Evolutionary conservation across 1,139 yeast genomes (phyloP).

Genomic region (Suhomyces kunorum): DNA sequence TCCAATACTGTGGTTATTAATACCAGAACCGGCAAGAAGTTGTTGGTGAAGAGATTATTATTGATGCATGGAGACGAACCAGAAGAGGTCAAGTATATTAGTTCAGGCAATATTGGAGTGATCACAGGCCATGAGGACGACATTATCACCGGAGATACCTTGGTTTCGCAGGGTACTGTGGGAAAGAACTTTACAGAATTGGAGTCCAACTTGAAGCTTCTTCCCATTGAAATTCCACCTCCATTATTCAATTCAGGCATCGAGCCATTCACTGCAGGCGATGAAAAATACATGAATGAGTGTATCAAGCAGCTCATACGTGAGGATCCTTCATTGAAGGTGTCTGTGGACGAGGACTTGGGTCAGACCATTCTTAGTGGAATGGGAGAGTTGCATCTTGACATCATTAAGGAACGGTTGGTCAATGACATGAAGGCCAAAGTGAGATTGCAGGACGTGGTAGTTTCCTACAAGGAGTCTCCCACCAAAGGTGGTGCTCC

Average conservation of each 20-base stretch:
- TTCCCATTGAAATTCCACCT: slow-evolving; percentile 85
- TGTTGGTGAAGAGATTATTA: slow-evolving; percentile 66
- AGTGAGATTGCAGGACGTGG: slow-evolving; percentile 76
- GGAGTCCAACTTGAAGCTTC: slow-evolving; percentile 55
- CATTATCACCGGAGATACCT: slow-evolving; percentile 87
- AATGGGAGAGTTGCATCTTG: slow-evolving; percentile 94
- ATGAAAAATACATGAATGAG: slow-evolving; percentile 65
- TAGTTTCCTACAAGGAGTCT: slow-evolving; percentile 87
- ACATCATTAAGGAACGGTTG: slow-evolving; percentile 78
- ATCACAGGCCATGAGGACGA: slow-evolving; percentile 70
- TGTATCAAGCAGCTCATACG: slow-evolving; percentile 65
- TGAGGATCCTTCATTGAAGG: slow-evolving; percentile 81
- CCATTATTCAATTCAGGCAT: slow-evolving; percentile 88
- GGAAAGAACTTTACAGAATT: slow-evolving; percentile 49
- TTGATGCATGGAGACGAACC: slow-evolving; percentile 90
- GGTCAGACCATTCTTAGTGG: slow-evolving; percentile 90
- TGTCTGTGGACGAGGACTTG: slow-evolving; percentile 74
- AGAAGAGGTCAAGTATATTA: slow-evolving; percentile 61
- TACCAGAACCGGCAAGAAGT: slow-evolving; percentile 66
- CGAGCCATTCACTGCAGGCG: slow-evolving; percentile 84
- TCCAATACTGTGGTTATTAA: slow-evolving; percentile 65
- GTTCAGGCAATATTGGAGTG: slow-evolving; percentile 89
- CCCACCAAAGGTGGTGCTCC: slow-evolving; percentile 28
- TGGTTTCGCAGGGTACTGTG: slow-evolving; percentile 55
- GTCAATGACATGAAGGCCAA: slow-evolving; percentile 79